These are phyloP conservation scores for Neurospora sp. DNA, from an alignment of 495 filamentous ascomycete genomes.

Conservation along the genomic window DNA sequence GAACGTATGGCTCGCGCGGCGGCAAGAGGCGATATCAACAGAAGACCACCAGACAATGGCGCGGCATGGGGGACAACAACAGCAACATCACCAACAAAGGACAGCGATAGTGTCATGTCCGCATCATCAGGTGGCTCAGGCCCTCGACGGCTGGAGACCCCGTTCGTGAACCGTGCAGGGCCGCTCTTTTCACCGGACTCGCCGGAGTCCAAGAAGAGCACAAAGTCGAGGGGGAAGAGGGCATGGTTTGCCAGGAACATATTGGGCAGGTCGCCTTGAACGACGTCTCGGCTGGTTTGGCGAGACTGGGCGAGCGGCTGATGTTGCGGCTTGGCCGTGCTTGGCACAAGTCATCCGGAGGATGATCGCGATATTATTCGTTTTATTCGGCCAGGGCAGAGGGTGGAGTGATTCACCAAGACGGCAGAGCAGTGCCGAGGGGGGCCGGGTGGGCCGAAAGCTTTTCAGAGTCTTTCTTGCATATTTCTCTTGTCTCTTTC, in stretches of 20 bases:
- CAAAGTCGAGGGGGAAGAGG: not conserved
- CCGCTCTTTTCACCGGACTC: not conserved
- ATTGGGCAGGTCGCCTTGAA: not conserved
- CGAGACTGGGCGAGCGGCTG: not conserved
- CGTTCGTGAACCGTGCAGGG: not conserved
- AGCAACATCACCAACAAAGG: not conserved
- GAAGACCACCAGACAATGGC: not conserved
- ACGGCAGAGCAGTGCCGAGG: not conserved
- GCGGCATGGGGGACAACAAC: not conserved
- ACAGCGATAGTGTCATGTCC: not conserved
- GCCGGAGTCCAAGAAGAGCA: not conserved
- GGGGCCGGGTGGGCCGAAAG: not conserved
- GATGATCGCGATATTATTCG: not conserved
- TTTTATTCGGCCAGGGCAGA: not conserved
- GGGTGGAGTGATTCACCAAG: not conserved
- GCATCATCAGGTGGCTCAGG: not conserved
- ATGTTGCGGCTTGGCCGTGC: not conserved
- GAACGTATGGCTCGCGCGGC: slow-evolving; percentile 4
- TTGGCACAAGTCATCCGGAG: not conserved
- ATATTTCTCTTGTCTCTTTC: not conserved
- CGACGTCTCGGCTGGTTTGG: not conserved
- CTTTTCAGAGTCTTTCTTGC: not conserved
- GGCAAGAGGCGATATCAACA: not conserved
- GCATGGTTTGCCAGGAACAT: not conserved
- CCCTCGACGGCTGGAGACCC: not conserved